phyloP scores from a whole-genome alignment of 164 flowering plant species.

The Taxillus chinensis region DNA sequence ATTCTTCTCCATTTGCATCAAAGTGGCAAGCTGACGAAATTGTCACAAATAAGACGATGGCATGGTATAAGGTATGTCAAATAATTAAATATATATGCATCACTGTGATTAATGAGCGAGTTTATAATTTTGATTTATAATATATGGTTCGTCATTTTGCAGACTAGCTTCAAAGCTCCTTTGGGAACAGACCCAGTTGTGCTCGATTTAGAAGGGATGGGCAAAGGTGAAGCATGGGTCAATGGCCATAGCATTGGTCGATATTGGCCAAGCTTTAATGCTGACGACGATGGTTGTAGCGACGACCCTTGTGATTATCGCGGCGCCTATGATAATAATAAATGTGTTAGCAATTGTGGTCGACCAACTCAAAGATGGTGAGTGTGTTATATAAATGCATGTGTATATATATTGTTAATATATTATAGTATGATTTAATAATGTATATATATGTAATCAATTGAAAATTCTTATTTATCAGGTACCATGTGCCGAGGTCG shows the following conservation, averaged over 20 bases:
- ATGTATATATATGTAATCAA: too few relatives aligned
- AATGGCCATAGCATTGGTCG: conserved; percentile 63
- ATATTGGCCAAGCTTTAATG: conserved; percentile 44
- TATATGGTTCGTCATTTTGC: background rate
- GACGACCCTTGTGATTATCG: conserved; percentile 48
- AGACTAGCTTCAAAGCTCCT: conserved; percentile 63
- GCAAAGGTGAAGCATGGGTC: conserved; percentile 76
- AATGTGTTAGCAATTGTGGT: conserved; percentile 46
- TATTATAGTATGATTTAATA: too few relatives aligned
- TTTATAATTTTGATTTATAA: too few relatives aligned
- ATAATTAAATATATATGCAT: background rate
- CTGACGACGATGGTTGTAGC: conserved; percentile 32
- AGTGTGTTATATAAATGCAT: background rate
- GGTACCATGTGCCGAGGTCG: conserved; percentile 64
- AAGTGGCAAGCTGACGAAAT: conserved; percentile 23
- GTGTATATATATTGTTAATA: too few relatives aligned
- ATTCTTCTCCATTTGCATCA: conserved; percentile 7
- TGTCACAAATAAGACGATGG: conserved; percentile 27
- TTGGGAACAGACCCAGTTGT: conserved; percentile 57
- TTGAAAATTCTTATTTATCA: background rate
- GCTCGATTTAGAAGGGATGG: conserved; percentile 57
- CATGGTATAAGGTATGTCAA: conserved; percentile 62
- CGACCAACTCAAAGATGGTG: conserved; percentile 66
- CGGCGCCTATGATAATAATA: conserved; percentile 31
- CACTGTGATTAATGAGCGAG: background rate